Base-by-base conservation (phyloP, 345 rosid species). In the Erysimum cheiranthoides region DNA sequence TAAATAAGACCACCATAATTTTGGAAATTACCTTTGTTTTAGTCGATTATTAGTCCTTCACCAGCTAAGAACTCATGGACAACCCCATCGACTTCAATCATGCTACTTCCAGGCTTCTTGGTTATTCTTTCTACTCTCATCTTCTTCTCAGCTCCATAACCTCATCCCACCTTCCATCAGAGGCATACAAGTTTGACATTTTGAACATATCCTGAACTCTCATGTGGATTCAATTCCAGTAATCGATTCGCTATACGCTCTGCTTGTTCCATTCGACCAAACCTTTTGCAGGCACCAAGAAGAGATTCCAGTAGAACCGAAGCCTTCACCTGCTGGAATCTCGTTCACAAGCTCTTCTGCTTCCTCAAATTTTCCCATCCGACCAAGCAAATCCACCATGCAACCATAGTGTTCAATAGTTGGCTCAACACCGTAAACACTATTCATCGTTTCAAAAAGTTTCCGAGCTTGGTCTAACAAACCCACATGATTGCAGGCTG, bases 401-500 rank as follows among this genome's bases (percentile, higher is more conserved):
- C 85, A 84, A 61, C 85, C 82, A 59, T 75, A 82, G 47, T 84
- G 89, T 75, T 83, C 85, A 76, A 86, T 28, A 69, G 66, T 76
- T 52, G 89, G 89, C 79, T 73, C 74, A 66, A 85, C 21, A 25
- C 82, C 81, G 54, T 80, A 82, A 50, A 73, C 78, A 53, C 67
- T 66, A 60, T 64, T 66, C 87, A 83, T 85, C 36, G 71, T 73
- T 42, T 78, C 83, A 56, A 84, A 83, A 62, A 73, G 73, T 11
- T 46, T 39, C 32, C 57, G 77, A 47, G 87, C 86, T 51, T 82
- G 86, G 16, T 83, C 63, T 49, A 86, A 72, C 73, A 88, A 81
- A 14, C 87, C 84, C 8, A 85, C 79, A 82, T 80, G 85, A 59
- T 84, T 83, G 52, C 92, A 88, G 2, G 88, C 88, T n/a, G 88